Evolutionary conservation across 2,329 filamentous ascomycete species (phyloP).

Genomic region (Trichoderma lentiforme): DNA sequence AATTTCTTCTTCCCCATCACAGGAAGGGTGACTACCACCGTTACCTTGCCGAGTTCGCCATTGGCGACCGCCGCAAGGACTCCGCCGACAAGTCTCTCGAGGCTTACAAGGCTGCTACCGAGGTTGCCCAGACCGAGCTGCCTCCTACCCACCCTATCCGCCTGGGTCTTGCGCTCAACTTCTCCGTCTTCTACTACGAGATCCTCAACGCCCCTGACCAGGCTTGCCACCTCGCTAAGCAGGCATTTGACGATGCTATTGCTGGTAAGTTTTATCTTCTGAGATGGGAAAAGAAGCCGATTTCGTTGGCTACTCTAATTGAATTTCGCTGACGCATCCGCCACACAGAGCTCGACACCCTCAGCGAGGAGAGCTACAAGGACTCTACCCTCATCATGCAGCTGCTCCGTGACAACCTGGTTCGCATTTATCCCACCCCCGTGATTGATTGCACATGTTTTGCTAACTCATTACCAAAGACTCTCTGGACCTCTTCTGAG

Average conservation of each 20-base stretch:
- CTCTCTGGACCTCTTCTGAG: conserved; percentile 98
- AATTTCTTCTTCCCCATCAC: conserved; percentile 20
- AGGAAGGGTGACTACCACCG: conserved; percentile 99
- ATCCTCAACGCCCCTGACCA: conserved; percentile 98
- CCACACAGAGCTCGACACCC: conserved; percentile 78
- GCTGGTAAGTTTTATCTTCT: conserved; percentile 49
- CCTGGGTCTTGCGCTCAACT: conserved; percentile 95
- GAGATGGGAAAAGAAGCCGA: background rate
- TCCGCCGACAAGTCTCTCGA: conserved; percentile 92
- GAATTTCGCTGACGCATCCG: background rate
- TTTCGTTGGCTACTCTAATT: background rate
- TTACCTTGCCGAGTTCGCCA: conserved; percentile 95
- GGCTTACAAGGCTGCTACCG: conserved; percentile 95
- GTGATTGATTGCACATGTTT: background rate
- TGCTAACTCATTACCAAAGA: conserved; percentile 53
- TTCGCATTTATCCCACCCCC: conserved; percentile 42
- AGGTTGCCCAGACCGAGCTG: conserved; percentile 95
- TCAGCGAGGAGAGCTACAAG: conserved; percentile 99
- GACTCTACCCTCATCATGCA: conserved; percentile 99
- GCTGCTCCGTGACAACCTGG: conserved; percentile 93
- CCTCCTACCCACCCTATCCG: conserved; percentile 97
- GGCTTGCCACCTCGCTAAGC: conserved; percentile 97
- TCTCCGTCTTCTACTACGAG: conserved; percentile 99
- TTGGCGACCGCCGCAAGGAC: conserved; percentile 91
- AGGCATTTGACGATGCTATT: conserved; percentile 98